A percentile compares a stretch with the other conserved stretches of the same genome.
phyloP scores from a whole-genome alignment of 805 yeast genomes.

The Candida hungchunana region DNA sequence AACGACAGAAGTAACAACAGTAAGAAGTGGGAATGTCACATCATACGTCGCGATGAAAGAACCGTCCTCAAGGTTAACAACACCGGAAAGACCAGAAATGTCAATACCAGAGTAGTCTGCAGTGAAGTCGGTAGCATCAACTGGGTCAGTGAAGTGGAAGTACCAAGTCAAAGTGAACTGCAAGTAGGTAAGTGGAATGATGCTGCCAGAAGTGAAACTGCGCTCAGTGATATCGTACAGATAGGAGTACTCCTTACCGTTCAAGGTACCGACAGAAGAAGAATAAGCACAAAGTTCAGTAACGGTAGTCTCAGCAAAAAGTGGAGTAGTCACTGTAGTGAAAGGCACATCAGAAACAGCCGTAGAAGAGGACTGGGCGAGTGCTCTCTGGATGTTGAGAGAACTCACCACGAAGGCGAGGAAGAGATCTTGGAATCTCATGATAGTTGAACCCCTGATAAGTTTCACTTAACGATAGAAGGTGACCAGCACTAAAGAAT shows the following conservation, averaged over 20 bases:
- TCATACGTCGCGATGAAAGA: conserved; percentile 10
- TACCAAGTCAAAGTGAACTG: conserved; percentile 17
- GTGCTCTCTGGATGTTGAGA: too few species aligned
- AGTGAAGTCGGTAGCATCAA: conserved; percentile 13
- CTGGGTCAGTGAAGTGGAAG: conserved; percentile 9
- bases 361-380: too few species aligned
- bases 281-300: not conserved
- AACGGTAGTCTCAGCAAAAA: not conserved
- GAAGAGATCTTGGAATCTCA: too few species aligned
- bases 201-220: not conserved
- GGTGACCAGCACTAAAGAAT: too few species aligned
- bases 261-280: conserved; percentile 1
- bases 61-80: conserved; percentile 19
- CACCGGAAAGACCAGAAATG: conserved; percentile 6
- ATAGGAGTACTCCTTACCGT: conserved; percentile 3
- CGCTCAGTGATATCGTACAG: not conserved
- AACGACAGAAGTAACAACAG: conserved; percentile 2
- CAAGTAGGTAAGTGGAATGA: not conserved
- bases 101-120: conserved; percentile 8
- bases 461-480: too few species aligned
- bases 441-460: too few species aligned
- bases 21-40: conserved; percentile 6
- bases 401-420: too few species aligned
- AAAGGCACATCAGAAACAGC: not conserved
- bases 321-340: conserved; percentile 2